These are phyloP conservation scores for Lentinula edodes DNA, from an alignment of 768 basidiomycete species.

Conservation along the genomic window DNA sequence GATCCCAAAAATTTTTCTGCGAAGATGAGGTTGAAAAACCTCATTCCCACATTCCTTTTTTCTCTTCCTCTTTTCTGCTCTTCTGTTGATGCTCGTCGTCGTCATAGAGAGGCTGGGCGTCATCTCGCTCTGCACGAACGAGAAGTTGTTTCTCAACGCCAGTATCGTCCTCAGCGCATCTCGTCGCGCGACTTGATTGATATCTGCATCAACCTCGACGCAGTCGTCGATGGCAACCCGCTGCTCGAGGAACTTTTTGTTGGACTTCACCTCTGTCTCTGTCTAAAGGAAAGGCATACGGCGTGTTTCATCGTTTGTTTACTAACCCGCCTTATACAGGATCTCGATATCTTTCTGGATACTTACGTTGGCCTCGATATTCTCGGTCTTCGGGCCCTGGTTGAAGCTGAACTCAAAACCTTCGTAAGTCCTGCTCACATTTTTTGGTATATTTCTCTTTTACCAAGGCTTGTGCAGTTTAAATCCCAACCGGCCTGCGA, in stretches of 20 bases:
- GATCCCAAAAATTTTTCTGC: neutral
- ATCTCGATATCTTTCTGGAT: slow-evolving; percentile 3
- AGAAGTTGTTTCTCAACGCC: neutral
- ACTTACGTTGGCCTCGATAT: neutral
- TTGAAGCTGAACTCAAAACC: neutral
- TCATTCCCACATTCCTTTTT: slow-evolving; percentile 6
- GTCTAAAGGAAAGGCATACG: neutral
- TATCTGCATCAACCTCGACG: slow-evolving; percentile 2
- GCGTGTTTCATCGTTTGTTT: neutral
- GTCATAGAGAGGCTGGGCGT: neutral
- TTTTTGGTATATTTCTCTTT: neutral
- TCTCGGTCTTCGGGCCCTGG: neutral
- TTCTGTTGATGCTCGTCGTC: neutral
- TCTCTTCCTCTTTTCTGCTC: slow-evolving; percentile 1
- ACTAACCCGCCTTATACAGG: neutral
- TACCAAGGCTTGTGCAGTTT: neutral
- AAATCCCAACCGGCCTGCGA: neutral
- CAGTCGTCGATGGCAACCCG: neutral
- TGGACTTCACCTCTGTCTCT: slow-evolving; percentile 1
- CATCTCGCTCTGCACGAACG: neutral
- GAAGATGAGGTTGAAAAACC: slow-evolving; percentile 1
- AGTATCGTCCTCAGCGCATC: neutral
- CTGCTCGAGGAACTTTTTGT: neutral
- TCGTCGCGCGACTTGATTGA: neutral
- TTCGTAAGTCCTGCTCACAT: neutral